These are phyloP conservation scores for Gracilaria domingensis DNA, from an alignment of 23 red algal species.

Conservation along the genomic window DNA sequence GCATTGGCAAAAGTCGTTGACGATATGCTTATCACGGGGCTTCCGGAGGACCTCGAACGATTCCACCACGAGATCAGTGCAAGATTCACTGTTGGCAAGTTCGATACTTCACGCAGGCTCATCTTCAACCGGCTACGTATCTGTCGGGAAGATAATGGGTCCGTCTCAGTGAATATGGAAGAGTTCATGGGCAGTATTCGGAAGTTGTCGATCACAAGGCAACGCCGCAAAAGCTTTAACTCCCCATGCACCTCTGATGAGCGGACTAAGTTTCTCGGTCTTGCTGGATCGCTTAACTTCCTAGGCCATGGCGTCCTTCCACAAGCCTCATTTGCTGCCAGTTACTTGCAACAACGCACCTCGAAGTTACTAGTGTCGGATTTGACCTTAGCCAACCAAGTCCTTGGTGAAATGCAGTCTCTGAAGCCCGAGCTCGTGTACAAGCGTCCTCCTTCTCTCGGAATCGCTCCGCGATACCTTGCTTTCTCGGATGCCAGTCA, in stretches of 20 bases:
- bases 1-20: no score
- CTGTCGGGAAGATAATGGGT: not conserved
- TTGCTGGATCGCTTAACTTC: slow-evolving; percentile 4
- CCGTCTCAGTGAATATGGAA: not conserved
- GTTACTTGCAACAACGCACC: not conserved
- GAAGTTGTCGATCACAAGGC: not conserved
- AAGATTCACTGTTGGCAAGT: not conserved
- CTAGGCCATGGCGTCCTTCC: slow-evolving; percentile 11
- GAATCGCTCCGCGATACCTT: no score
- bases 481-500: no score
- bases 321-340: slow-evolving; percentile 20
- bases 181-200: not conserved
- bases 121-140: not conserved
- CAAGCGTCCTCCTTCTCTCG: no score
- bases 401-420: not conserved
- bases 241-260: not conserved
- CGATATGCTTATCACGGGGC: not conserved
- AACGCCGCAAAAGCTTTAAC: not conserved
- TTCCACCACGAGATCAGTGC: not conserved
- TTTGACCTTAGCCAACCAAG: not conserved
- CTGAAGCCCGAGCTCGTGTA: not conserved
- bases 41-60: not conserved
- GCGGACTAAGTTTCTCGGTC: not conserved
- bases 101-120: not conserved
- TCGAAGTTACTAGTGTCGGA: not conserved